phyloP scores from a whole-genome alignment of 2,329 filamentous ascomycete species.

The Colletotrichum cuscutae region DNA sequence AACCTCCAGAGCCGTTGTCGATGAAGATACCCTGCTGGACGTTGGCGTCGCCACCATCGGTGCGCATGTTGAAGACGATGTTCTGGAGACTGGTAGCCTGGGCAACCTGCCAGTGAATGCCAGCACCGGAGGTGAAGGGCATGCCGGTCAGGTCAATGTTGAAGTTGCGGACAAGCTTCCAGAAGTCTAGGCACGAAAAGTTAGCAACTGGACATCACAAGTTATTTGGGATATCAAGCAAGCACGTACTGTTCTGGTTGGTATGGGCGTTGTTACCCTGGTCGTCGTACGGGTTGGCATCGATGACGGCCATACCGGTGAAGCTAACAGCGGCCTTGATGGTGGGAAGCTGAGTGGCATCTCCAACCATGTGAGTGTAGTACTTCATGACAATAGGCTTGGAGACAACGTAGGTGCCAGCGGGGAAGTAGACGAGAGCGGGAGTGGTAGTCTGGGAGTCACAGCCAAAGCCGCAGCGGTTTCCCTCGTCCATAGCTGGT shows the following conservation, averaged over 20 bases:
- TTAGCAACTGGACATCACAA: slow-evolving; percentile 44
- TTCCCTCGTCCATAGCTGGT: slow-evolving; percentile 74
- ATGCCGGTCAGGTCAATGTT: slow-evolving; percentile 78
- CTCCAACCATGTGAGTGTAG: slow-evolving; percentile 93
- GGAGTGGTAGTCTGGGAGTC: slow-evolving; percentile 87
- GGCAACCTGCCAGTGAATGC: slow-evolving; percentile 89
- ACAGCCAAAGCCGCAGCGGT: slow-evolving; percentile 83
- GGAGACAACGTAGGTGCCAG: slow-evolving; percentile 86
- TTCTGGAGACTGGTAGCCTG: slow-evolving; percentile 85
- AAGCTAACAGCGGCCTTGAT: slow-evolving; percentile 81
- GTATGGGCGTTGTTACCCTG: slow-evolving; percentile 79
- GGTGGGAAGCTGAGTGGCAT: slow-evolving; percentile 76
- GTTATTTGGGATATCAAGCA: no score
- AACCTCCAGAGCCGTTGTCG: slow-evolving; percentile 86
- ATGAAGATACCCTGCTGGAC: slow-evolving; percentile 83
- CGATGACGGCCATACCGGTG: slow-evolving; percentile 86
- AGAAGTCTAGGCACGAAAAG: slow-evolving; percentile 65
- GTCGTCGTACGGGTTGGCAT: slow-evolving; percentile 83
- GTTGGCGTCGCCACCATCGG: slow-evolving; percentile 71
- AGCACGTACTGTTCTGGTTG: slow-evolving; percentile 68
- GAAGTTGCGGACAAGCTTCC: slow-evolving; percentile 85
- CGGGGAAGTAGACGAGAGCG: slow-evolving; percentile 90
- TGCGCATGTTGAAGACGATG: slow-evolving; percentile 82
- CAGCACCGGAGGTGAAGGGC: slow-evolving; percentile 69
- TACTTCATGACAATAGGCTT: slow-evolving; percentile 86